phyloP scores from a whole-genome alignment of 2,329 filamentous ascomycete genomes.

The Aaosphaeria arxii region DNA sequence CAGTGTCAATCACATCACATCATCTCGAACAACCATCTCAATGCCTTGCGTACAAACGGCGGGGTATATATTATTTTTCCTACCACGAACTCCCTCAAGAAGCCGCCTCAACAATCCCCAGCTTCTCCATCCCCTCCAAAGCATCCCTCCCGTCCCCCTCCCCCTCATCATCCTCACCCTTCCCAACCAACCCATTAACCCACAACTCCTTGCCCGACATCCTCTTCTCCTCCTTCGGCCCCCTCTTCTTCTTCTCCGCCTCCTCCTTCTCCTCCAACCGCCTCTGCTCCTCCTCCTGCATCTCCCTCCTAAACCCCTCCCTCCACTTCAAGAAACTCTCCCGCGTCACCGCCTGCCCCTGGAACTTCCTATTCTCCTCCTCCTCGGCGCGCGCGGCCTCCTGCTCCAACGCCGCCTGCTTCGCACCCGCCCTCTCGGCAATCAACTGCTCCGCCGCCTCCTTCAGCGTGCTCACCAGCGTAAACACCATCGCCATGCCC shows the following conservation, averaged over 20 bases:
- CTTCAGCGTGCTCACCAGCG: constrained; percentile 81
- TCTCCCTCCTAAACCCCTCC: constrained; percentile 72
- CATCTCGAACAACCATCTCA: too few species aligned
- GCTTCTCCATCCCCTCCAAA: constrained; percentile 40
- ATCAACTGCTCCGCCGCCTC: constrained; percentile 88
- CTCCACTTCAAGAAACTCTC: constrained; percentile 85
- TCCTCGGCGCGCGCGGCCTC: constrained; percentile 67
- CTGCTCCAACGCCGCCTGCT: constrained; percentile 52
- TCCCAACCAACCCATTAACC: constrained; percentile 54
- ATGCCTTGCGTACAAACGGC: not conserved
- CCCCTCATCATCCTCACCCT: constrained; percentile 60
- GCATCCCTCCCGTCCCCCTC: constrained; percentile 62
- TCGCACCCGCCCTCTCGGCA: constrained; percentile 65
- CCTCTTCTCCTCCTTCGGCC: constrained; percentile 79
- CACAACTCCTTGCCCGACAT: constrained; percentile 60
- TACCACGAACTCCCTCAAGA: constrained; percentile 1
- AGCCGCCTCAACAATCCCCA: constrained; percentile 46
- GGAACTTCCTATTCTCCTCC: constrained; percentile 95
- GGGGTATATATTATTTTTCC: constrained; percentile 7
- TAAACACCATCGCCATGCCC: constrained; percentile 97
- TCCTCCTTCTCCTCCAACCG: constrained; percentile 69
- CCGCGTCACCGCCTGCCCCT: constrained; percentile 82
- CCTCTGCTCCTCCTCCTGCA: constrained; percentile 65
- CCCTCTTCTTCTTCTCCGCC: constrained; percentile 52
- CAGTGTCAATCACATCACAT: too few species aligned